Evolutionary conservation across 257 asterid species (phyloP).

Genomic region (Solanum tarijense): DNA sequence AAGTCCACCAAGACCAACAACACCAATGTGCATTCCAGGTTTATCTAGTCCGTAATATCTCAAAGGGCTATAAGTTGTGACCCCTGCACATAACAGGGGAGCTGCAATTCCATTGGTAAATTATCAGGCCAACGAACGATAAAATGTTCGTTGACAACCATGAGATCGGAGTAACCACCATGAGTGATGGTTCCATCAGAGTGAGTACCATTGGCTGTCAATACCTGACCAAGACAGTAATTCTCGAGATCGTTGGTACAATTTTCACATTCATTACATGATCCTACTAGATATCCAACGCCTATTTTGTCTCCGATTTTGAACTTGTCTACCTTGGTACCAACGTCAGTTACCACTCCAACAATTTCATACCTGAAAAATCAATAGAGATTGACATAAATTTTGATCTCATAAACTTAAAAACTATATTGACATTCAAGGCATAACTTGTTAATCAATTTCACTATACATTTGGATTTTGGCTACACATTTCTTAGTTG

Average conservation of each 20-base stretch:
- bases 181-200: constrained; percentile 17
- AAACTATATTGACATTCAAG: neutral
- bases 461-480: neutral
- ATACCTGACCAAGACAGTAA: constrained; percentile 11
- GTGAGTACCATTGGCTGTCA: neutral
- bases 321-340: constrained; percentile 31
- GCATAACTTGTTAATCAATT: neutral
- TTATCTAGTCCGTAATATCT: constrained; percentile 31
- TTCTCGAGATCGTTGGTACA: constrained; percentile 19
- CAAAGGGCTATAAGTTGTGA: constrained; percentile 36
- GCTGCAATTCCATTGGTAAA: constrained; percentile 34
- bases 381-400: neutral
- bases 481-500: too few species aligned
- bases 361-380: constrained; percentile 33
- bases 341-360: constrained; percentile 37
- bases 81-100: constrained; percentile 45
- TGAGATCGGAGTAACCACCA: constrained; percentile 37
- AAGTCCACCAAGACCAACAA: constrained; percentile 47
- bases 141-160: constrained; percentile 37
- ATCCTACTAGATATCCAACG: constrained; percentile 29
- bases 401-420: neutral
- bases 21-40: constrained; percentile 34
- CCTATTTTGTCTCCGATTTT: constrained; percentile 42
- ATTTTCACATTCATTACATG: constrained; percentile 19
- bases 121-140: constrained; percentile 40